Evolutionary conservation across 2,329 filamentous ascomycete genomes (phyloP), one percentile per base, ranked within the genome.

Genomic region (Fusarium transvaalense): DNA sequence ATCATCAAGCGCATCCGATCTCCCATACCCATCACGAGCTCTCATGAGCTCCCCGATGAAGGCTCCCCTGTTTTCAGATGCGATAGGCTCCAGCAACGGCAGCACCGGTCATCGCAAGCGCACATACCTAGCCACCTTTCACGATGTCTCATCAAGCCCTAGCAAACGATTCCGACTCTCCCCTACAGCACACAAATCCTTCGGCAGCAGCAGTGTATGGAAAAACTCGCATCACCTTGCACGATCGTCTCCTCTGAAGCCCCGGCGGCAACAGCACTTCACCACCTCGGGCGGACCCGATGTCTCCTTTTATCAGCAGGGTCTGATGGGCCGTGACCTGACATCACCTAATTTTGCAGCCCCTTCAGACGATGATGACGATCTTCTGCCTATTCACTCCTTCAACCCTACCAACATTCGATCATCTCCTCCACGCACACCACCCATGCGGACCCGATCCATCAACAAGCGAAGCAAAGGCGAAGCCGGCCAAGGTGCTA

Each of bases 41-140:
- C 86, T 97, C 74, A 93, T 92, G 83, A 97, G 93, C 74, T 97
- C 94, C 50, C 93, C 93, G 52, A 86, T 97, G 75, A 94, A 93
- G 76, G 90, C 89, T 17, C 88, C 93, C 54, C 85, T 96, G 72
- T 97, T 96, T 78, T 97, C 93, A 32, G 94, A 97, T 76, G 91
- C 93, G 68, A 81, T 96, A 72, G 88, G 88, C 58, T 89, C 91
- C 50, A 91, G 89, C 80, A 89, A 86, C 72, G 88, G 88, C 74
- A 90, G 88, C 78, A 89, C 83, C 60, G 88, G 87, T 64, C 88
- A 88, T 75, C 85, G 88, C 74, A 90, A 91, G 79, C 86, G 88
- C 68, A 89, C 84, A 57, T 89, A 89, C 73, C 81, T 87, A 71
- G 84, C 84, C 60, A 85, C 84, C 19, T 89, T 89, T 73, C 85